phyloP scores from a whole-genome alignment of 176 grass and related monocot genomes.

The Zoysia japonica region DNA sequence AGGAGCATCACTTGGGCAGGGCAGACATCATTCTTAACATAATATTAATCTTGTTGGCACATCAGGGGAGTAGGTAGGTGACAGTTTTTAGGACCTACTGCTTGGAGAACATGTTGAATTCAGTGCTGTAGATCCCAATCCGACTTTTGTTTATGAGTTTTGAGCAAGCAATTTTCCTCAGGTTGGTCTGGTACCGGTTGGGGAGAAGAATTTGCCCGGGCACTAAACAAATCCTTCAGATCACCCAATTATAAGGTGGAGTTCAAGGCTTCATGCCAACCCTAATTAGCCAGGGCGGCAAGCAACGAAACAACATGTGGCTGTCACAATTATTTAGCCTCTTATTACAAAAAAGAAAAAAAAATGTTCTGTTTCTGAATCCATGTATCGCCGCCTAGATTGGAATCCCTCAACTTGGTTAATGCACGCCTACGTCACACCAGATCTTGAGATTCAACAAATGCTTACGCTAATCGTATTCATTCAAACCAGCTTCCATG shows the following conservation, averaged over 20 bases:
- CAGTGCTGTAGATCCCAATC: background rate
- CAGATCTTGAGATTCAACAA: constrained; percentile 11
- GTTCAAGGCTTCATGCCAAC: constrained; percentile 13
- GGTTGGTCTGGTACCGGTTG: constrained; percentile 36
- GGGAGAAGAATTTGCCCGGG: constrained; percentile 37
- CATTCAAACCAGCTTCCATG: constrained; percentile 45
- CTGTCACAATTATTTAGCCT: background rate
- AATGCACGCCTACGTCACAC: constrained; percentile 29
- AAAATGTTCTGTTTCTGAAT: background rate
- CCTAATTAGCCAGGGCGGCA: constrained; percentile 32
- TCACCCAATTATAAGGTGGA: constrained; percentile 4
- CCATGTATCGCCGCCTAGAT: background rate
- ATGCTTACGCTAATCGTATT: constrained; percentile 23
- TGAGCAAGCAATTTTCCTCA: background rate
- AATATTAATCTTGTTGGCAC: background rate
- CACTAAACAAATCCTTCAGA: constrained; percentile 37
- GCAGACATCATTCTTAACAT: background rate
- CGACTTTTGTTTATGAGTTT: too few relatives aligned
- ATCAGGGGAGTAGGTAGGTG: constrained; percentile 36
- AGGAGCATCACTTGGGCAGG: background rate
- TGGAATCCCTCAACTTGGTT: constrained; percentile 22
- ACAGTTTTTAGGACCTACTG: constrained; percentile 41
- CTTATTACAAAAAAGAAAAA: constrained; percentile 4
- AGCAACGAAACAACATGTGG: constrained; percentile 35
- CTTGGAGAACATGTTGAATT: constrained; percentile 1